phyloP scores from a whole-genome alignment of 768 basidiomycete species.

The Trametes cubensis region DNA sequence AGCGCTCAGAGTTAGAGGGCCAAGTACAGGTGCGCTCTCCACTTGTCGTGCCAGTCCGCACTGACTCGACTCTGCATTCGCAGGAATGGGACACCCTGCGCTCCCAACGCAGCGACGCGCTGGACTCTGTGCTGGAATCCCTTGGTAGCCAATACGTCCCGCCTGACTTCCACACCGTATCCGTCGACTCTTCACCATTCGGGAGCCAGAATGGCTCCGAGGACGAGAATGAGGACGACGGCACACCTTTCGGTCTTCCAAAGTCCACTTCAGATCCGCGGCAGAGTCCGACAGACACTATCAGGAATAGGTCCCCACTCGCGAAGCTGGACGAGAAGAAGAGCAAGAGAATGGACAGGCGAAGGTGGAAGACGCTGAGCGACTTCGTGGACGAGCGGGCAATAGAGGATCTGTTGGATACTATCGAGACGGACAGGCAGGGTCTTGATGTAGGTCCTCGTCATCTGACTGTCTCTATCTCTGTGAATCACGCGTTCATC shows the following conservation, averaged over 20 bases:
- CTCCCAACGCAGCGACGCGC: slow-evolving; percentile 57
- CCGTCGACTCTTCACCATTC: slow-evolving; percentile 72
- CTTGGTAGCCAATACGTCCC: slow-evolving; percentile 76
- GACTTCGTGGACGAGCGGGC: slow-evolving; percentile 86
- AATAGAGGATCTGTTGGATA: slow-evolving; percentile 75
- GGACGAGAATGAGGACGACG: slow-evolving; percentile 35
- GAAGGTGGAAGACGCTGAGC: slow-evolving; percentile 77
- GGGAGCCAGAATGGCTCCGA: slow-evolving; percentile 68
- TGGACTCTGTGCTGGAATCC: slow-evolving; percentile 73
- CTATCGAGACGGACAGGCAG: slow-evolving; percentile 69
- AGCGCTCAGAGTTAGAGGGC: slow-evolving; percentile 59
- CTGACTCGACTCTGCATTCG: background rate
- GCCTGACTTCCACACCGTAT: slow-evolving; percentile 68
- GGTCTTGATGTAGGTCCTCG: slow-evolving; percentile 61
- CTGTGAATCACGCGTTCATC: slow-evolving; percentile 36
- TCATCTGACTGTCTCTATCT: background rate
- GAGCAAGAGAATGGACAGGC: slow-evolving; percentile 43
- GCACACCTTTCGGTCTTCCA: slow-evolving; percentile 24
- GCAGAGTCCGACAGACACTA: slow-evolving; percentile 48
- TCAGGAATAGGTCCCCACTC: slow-evolving; percentile 32
- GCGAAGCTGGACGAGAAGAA: slow-evolving; percentile 22
- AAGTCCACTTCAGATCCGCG: slow-evolving; percentile 20
- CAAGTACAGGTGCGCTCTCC: slow-evolving; percentile 58
- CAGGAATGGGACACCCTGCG: slow-evolving; percentile 76
- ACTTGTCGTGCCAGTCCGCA: background rate